phyloP scores from a whole-genome alignment of 2,329 filamentous ascomycete species.

The Trichoderma guizhouense region DNA sequence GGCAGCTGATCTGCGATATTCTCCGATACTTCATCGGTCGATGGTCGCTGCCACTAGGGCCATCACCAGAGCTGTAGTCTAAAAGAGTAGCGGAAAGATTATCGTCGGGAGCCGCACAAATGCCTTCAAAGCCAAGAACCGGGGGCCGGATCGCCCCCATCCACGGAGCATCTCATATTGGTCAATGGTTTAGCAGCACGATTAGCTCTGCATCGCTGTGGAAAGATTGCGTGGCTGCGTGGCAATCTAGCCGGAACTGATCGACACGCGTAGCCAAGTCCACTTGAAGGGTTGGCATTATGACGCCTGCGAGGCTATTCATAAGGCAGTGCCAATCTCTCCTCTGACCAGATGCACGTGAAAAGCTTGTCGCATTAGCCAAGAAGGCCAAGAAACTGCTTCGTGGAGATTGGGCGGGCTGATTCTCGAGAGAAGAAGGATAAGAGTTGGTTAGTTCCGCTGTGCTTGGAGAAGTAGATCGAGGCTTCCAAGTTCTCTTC shows the following conservation, averaged over 20 bases:
- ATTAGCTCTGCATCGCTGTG: neutral
- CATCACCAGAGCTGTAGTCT: neutral
- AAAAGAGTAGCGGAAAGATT: neutral
- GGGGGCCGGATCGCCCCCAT: neutral
- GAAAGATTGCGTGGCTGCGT: neutral
- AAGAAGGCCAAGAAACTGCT: constrained; percentile 3
- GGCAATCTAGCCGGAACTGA: neutral
- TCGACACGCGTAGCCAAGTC: neutral
- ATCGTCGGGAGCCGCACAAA: neutral
- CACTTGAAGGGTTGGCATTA: neutral
- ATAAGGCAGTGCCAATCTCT: neutral
- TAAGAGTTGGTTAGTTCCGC: neutral
- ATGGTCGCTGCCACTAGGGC: neutral
- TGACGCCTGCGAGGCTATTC: neutral
- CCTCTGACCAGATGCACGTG: neutral
- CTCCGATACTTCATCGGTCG: neutral
- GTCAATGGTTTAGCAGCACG: neutral
- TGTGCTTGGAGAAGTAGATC: neutral
- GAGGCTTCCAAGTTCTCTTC: neutral
- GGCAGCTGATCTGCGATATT: neutral
- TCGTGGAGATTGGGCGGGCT: neutral
- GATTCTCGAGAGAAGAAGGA: neutral
- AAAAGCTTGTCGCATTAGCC: neutral
- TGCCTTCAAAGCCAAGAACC: neutral
- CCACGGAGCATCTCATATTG: neutral